A percentile compares a stretch with the other conserved stretches of the same genome.
Evolutionary conservation across 129 eudicot genomes (phyloP).

Genomic region (Pittosporum tobira): DNA sequence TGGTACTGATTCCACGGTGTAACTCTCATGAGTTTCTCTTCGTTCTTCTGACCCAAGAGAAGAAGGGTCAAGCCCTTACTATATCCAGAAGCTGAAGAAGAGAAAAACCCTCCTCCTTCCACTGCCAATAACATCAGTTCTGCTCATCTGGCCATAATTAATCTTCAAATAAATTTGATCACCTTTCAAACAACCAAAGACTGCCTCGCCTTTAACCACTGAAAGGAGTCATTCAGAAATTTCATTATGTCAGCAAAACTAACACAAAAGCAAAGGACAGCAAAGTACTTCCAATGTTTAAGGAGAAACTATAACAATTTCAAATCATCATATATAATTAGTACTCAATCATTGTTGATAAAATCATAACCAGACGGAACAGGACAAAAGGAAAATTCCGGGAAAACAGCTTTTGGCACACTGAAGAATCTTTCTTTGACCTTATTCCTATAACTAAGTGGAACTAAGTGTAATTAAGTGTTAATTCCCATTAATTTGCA

Average conservation of each 20-base stretch:
- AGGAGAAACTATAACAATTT: background rate
- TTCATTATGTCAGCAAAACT: background rate
- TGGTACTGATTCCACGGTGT: conserved; percentile 91
- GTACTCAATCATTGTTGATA: background rate
- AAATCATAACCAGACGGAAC: background rate
- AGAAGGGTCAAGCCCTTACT: conserved; percentile 84
- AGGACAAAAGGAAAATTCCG: background rate
- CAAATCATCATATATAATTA: background rate
- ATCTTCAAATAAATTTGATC: background rate
- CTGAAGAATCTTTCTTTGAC: background rate
- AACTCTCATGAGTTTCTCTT: conserved; percentile 94
- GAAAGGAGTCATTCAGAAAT: background rate
- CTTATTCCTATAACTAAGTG: background rate
- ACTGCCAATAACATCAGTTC: conserved; percentile 97
- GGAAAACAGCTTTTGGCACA: background rate
- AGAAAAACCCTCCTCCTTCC: conserved; percentile 98
- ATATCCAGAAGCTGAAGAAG: conserved; percentile 92
- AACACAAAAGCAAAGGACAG: background rate
- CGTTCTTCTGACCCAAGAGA: conserved; percentile 76
- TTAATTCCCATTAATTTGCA: too few relatives aligned
- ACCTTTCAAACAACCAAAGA: conserved; percentile 5
- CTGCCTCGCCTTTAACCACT: conserved; percentile 22
- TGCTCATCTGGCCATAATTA: conserved; percentile 51
- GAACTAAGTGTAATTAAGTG: background rate
- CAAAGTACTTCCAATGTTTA: background rate